Percentiles rank a stretch among this genome's conserved stretches.
These are phyloP conservation scores for Colletotrichum tabaci DNA, from an alignment of 2,329 filamentous ascomycete species.

Conservation along the genomic window DNA sequence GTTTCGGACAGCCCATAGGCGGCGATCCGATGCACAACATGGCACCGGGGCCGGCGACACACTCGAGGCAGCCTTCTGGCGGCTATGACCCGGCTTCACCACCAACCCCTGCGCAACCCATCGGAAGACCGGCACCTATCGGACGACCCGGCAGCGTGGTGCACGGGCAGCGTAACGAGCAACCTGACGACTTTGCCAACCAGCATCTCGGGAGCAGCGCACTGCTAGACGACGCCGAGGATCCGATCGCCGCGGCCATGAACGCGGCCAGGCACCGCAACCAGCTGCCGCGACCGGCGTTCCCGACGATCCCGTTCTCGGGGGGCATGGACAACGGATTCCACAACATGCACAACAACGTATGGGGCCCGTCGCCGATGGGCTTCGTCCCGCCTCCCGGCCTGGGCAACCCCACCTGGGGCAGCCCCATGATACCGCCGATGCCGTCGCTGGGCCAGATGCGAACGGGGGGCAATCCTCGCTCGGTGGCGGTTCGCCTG, in stretches of 20 bases:
- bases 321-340: conserved; percentile 56
- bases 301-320: conserved; percentile 56
- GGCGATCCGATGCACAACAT: conserved; percentile 58
- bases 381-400: conserved; percentile 62
- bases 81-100: conserved; percentile 72
- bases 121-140: conserved; percentile 88
- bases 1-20: conserved; percentile 62
- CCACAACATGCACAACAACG: conserved; percentile 53
- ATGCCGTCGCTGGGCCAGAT: conserved; percentile 33
- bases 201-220: conserved; percentile 92
- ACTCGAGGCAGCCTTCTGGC: conserved; percentile 83
- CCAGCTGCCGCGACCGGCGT: conserved; percentile 64
- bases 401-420: conserved; percentile 59
- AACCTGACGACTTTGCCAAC: conserved; percentile 79
- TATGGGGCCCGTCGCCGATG: conserved; percentile 57
- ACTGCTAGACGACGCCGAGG: conserved; percentile 82
- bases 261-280: conserved; percentile 57
- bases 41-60: conserved; percentile 64
- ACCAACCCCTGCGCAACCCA: conserved; percentile 75
- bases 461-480: conserved; percentile 33
- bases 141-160: conserved; percentile 85
- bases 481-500: conserved; percentile 74
- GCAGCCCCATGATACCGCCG: conserved; percentile 41
- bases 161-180: conserved; percentile 65
- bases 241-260: conserved; percentile 54